These are phyloP conservation scores for Dendrocalamus sinicus DNA, from an alignment of 176 grass and related monocot species.

Conservation along the genomic window DNA sequence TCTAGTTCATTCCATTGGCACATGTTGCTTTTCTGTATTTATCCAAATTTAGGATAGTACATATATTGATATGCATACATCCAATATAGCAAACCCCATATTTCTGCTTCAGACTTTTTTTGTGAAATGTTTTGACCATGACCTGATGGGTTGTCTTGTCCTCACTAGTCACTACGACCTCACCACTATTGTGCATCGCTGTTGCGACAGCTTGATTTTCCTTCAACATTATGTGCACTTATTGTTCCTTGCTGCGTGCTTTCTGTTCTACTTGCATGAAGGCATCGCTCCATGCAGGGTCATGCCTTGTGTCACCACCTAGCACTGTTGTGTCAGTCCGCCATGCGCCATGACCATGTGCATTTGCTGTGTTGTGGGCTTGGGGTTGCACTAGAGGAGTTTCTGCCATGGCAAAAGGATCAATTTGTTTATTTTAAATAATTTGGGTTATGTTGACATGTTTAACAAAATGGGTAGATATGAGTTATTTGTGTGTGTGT, in stretches of 20 bases:
- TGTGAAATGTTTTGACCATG: background rate
- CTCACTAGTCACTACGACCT: too few species aligned
- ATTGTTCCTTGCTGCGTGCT: background rate
- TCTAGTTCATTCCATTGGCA: background rate
- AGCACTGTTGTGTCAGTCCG: background rate
- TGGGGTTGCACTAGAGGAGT: background rate
- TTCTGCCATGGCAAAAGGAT: background rate
- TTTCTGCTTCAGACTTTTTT: background rate
- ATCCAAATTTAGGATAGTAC: background rate
- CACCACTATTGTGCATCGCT: background rate
- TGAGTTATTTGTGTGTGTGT: background rate
- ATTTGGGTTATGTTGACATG: background rate
- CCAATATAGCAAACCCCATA: background rate
- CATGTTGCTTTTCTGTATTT: slow-evolving; percentile 20
- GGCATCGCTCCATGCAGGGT: background rate
- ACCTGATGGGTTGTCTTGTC: background rate
- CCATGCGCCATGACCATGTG: background rate
- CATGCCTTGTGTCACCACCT: background rate
- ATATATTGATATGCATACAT: background rate
- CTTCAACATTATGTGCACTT: background rate
- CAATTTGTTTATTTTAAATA: background rate
- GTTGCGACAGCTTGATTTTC: background rate
- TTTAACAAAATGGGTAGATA: background rate
- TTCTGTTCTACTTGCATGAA: background rate
- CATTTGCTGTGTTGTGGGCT: background rate